phyloP scores from a whole-genome alignment of 2,329 filamentous ascomycete genomes.

The Parafenestella ontariensis region DNA sequence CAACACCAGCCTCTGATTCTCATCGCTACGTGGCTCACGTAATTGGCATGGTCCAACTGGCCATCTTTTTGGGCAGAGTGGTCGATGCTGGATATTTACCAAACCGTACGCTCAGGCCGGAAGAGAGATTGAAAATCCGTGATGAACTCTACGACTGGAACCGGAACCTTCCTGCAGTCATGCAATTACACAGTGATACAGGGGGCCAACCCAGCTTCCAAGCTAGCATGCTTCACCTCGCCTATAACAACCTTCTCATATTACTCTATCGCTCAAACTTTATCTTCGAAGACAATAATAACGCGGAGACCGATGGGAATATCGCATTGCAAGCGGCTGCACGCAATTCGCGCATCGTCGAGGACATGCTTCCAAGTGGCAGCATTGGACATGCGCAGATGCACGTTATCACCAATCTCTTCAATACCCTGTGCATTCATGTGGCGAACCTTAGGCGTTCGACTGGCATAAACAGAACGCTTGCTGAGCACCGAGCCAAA shows the following conservation, averaged over 20 bases:
- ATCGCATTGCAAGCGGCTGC: slow-evolving; percentile 56
- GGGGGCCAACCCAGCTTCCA: slow-evolving; percentile 48
- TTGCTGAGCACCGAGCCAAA: slow-evolving; percentile 59
- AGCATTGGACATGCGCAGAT: slow-evolving; percentile 55
- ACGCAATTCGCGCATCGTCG: slow-evolving; percentile 56
- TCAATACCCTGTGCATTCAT: slow-evolving; percentile 59
- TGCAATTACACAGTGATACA: slow-evolving; percentile 44
- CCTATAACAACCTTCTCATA: slow-evolving; percentile 58
- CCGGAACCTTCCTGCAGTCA: slow-evolving; percentile 42
- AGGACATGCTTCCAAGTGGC: slow-evolving; percentile 56
- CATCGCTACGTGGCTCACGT: slow-evolving; percentile 44
- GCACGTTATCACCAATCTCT: slow-evolving; percentile 58
- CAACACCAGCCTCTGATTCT: slow-evolving; percentile 36
- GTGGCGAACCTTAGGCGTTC: slow-evolving; percentile 53
- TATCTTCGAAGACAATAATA: slow-evolving; percentile 43
- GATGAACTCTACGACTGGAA: slow-evolving; percentile 52
- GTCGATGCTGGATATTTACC: slow-evolving; percentile 49
- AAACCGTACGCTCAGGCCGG: slow-evolving; percentile 22
- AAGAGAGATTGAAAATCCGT: slow-evolving; percentile 27
- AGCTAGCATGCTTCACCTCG: slow-evolving; percentile 51
- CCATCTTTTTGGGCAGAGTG: slow-evolving; percentile 47
- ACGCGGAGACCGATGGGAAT: slow-evolving; percentile 47
- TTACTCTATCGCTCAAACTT: slow-evolving; percentile 55
- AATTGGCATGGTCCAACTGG: slow-evolving; percentile 50
- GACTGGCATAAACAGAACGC: slow-evolving; percentile 49